Evolutionary conservation across 2,329 filamentous ascomycete genomes (phyloP).

Genomic region (Xylaria digitata): DNA sequence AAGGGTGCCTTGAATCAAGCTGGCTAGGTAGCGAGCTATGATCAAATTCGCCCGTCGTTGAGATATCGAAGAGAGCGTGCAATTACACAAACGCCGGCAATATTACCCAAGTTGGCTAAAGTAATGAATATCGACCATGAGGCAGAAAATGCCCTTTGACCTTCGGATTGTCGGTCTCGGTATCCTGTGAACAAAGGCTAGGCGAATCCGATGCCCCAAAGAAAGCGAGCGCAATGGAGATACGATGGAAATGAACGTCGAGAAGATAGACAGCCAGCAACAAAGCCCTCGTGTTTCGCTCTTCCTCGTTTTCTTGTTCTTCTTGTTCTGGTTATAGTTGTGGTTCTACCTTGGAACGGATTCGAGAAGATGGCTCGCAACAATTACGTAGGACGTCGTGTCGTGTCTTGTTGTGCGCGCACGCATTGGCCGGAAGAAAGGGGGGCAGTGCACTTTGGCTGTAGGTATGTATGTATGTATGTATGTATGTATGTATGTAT

Average conservation of each 20-base stretch:
- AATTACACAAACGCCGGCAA: slow-evolving; percentile 35
- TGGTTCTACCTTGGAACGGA: slow-evolving; percentile 28
- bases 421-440: slow-evolving; percentile 33
- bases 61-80: slow-evolving; percentile 35
- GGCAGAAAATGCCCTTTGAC: slow-evolving; percentile 43
- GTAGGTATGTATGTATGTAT: slow-evolving; percentile 14
- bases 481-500: slow-evolving; percentile 18
- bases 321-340: slow-evolving; percentile 11
- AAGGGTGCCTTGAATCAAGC: slow-evolving; percentile 36
- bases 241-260: slow-evolving; percentile 48
- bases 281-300: slow-evolving; percentile 41
- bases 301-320: slow-evolving; percentile 26
- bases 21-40: slow-evolving; percentile 39
- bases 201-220: slow-evolving; percentile 46
- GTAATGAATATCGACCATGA: slow-evolving; percentile 32
- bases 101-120: slow-evolving; percentile 44
- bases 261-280: slow-evolving; percentile 46
- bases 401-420: slow-evolving; percentile 27
- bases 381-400: slow-evolving; percentile 35
- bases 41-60: slow-evolving; percentile 41
- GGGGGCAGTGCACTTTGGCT: slow-evolving; percentile 40
- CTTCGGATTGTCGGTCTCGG: slow-evolving; percentile 41
- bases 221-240: slow-evolving; percentile 48
- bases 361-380: slow-evolving; percentile 27
- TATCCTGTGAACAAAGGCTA: slow-evolving; percentile 49